A percentile compares a stretch with the other conserved stretches of the same genome.
Evolutionary conservation across 2,329 filamentous ascomycete genomes (phyloP).

Genomic region (Sclerotinia glacialis): DNA sequence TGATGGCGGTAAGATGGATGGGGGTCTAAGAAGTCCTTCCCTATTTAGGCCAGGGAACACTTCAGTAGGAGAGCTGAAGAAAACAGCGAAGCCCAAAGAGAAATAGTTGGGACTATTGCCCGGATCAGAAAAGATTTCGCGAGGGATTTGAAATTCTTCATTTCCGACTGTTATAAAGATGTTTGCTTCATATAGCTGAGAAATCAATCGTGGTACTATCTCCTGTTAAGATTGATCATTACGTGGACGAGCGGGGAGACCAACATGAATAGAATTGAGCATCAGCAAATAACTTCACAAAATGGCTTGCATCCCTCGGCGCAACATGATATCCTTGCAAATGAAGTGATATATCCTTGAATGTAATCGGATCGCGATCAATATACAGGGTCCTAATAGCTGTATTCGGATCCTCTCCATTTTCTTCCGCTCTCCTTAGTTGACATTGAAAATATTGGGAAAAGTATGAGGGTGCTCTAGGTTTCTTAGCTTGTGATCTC

Average conservation of each 20-base stretch:
- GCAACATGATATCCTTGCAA: slow-evolving; percentile 87
- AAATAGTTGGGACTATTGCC: slow-evolving; percentile 97
- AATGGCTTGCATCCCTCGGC: slow-evolving; percentile 79
- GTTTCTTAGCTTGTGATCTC: slow-evolving; percentile 45
- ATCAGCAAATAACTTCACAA: slow-evolving; percentile 89
- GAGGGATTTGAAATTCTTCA: slow-evolving; percentile 82
- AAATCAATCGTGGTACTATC: slow-evolving; percentile 80
- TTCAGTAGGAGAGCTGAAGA: slow-evolving; percentile 77
- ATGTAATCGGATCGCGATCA: slow-evolving; percentile 86
- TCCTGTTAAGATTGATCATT: slow-evolving; percentile 25
- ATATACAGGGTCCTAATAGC: slow-evolving; percentile 83
- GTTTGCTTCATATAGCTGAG: slow-evolving; percentile 84
- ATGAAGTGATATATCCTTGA: slow-evolving; percentile 84
- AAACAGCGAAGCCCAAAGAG: slow-evolving; percentile 81
- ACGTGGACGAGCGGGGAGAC: slow-evolving; percentile 35
- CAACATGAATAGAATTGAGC: slow-evolving; percentile 88
- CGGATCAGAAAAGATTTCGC: slow-evolving; percentile 78
- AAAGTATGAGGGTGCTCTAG: slow-evolving; percentile 89
- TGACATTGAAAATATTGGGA: slow-evolving; percentile 90
- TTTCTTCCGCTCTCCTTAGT: slow-evolving; percentile 60
- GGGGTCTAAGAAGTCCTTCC: slow-evolving; percentile 76
- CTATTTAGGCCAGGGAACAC: slow-evolving; percentile 84
- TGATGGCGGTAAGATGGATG: slow-evolving; percentile 77
- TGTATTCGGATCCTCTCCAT: slow-evolving; percentile 37
- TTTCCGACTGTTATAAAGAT: slow-evolving; percentile 91